These are phyloP conservation scores for Orbilia ellipsospora DNA, from an alignment of 2,329 filamentous ascomycete species.

Conservation along the genomic window DNA sequence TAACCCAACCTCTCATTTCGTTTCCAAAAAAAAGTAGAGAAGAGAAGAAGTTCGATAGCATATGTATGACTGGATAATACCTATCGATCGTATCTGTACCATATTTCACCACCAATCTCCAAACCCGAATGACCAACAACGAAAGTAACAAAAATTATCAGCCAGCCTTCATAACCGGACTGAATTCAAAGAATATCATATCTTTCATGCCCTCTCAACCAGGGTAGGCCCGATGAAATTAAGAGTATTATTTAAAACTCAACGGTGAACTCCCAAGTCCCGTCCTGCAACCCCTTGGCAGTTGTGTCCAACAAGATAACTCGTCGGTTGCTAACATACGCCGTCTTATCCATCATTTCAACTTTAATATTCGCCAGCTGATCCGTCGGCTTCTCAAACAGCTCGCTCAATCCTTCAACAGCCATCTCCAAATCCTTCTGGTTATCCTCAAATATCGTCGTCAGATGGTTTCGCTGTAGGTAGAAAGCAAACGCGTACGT, in stretches of 20 bases:
- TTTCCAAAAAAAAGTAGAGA: neutral
- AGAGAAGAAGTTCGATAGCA: neutral
- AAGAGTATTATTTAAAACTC: slow-evolving; percentile 32
- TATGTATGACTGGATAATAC: too few relatives aligned
- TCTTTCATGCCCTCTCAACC: neutral
- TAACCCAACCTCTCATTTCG: neutral
- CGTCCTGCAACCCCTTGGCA: slow-evolving; percentile 87
- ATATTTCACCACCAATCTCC: too few relatives aligned
- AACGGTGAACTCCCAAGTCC: slow-evolving; percentile 67
- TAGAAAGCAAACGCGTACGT: slow-evolving; percentile 99
- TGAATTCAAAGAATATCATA: neutral
- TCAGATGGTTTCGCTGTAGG: slow-evolving; percentile 92
- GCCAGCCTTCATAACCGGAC: too few relatives aligned
- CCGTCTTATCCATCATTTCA: slow-evolving; percentile 98
- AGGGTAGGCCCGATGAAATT: too few relatives aligned
- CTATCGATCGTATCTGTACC: too few relatives aligned
- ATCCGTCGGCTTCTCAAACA: slow-evolving; percentile 97
- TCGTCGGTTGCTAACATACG: slow-evolving; percentile 92
- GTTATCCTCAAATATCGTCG: slow-evolving; percentile 98
- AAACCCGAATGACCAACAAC: too few relatives aligned
- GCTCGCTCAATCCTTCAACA: slow-evolving; percentile 94
- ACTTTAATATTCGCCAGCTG: slow-evolving; percentile 89
- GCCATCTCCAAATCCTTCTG: slow-evolving; percentile 98
- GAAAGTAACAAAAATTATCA: too few relatives aligned
- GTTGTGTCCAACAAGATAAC: slow-evolving; percentile 92